phyloP scores from a whole-genome alignment of 306 rosid species.

The Datisca glomerata region DNA sequence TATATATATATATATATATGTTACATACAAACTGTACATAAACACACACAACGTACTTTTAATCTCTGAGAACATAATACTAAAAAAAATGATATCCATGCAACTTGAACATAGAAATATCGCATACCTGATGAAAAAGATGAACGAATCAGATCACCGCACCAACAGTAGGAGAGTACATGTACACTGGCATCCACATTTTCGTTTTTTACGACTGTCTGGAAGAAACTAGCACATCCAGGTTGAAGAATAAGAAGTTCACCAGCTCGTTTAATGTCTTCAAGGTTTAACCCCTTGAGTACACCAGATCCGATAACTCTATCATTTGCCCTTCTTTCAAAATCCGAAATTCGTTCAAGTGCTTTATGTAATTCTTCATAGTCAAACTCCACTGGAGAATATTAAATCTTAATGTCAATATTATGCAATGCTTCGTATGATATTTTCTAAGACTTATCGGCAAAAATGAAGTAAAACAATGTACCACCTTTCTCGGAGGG shows the following conservation, averaged over 20 bases:
- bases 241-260: constrained; percentile 80
- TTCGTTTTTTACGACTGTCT: constrained; percentile 42
- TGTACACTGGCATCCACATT: constrained; percentile 60
- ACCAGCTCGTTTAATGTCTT: constrained; percentile 89
- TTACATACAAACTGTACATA: no score
- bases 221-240: constrained; percentile 77
- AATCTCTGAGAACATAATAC: no score
- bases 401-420: constrained; percentile 12
- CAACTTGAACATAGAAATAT: no score
- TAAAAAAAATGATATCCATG: no score
- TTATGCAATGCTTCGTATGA: no score
- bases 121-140: constrained; percentile 79
- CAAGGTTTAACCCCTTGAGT: constrained; percentile 79
- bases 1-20: no score
- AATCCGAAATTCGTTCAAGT: constrained; percentile 69
- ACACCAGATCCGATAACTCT: constrained; percentile 85
- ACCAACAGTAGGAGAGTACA: constrained; percentile 97
- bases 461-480: background rate
- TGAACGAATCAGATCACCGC: constrained; percentile 88
- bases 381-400: constrained; percentile 53
- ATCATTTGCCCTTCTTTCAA: constrained; percentile 74
- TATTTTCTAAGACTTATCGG: background rate
- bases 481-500: constrained; percentile 40
- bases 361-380: constrained; percentile 47
- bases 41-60: no score